Conservation (phyloP, 345 rosid species). For the Citrus glauca region DNA sequence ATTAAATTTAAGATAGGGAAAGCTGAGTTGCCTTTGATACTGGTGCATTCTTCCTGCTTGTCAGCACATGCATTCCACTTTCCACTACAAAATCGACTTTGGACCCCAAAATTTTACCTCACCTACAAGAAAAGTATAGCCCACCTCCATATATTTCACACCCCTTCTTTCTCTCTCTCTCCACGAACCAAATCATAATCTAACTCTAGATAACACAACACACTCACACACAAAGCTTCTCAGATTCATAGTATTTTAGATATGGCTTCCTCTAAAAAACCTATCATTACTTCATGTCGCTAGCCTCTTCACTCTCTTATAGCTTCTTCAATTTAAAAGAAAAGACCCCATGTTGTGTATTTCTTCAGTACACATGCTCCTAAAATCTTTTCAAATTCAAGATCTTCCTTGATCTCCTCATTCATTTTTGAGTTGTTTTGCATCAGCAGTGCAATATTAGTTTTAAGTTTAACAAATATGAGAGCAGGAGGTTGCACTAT, state of each 20-base stretch:
- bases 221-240: neutral
- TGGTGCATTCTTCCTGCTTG: constrained; percentile 58
- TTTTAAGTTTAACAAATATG: constrained; percentile 33
- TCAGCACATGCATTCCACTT: constrained; percentile 98
- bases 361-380: constrained; percentile 19
- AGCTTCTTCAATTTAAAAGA: neutral
- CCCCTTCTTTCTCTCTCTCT: constrained; percentile 22
- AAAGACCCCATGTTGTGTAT: constrained; percentile 6
- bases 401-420: constrained; percentile 17
- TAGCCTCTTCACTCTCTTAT: constrained; percentile 1
- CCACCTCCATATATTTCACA: constrained; percentile 26
- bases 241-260: constrained; percentile 15
- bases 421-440: no score
- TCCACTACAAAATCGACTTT: constrained; percentile 80
- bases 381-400: constrained; percentile 10
- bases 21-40: constrained; percentile 82
- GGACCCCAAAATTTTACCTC: constrained; percentile 68
- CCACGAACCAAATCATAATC: constrained; percentile 25
- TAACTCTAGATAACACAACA: constrained; percentile 12
- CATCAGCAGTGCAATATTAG: neutral
- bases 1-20: constrained; percentile 45
- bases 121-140: constrained; percentile 67
- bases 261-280: constrained; percentile 2
- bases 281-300: neutral
- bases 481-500: constrained; percentile 87